Evolutionary conservation across 176 grass and related monocot species (phyloP).

Genomic region (Guadua angustifolia): DNA sequence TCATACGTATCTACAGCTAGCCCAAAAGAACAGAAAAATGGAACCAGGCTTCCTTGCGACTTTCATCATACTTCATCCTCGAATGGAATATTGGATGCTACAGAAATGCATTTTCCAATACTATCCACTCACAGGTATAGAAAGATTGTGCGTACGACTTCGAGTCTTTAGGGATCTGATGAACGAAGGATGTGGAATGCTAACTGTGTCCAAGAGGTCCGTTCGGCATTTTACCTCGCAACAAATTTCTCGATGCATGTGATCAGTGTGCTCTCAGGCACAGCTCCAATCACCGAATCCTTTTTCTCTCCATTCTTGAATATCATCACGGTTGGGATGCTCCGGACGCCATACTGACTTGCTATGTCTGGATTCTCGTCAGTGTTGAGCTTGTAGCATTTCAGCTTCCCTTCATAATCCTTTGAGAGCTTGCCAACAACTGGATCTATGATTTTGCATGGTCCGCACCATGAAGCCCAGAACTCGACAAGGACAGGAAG

Average conservation of each 20-base stretch:
- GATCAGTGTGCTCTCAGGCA: slow-evolving; percentile 69
- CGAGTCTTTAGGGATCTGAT: slow-evolving; percentile 3
- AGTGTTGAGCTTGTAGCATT: slow-evolving; percentile 83
- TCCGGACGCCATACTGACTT: slow-evolving; percentile 67
- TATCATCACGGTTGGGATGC: slow-evolving; percentile 85
- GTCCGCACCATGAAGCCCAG: slow-evolving; percentile 94
- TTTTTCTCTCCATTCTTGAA: slow-evolving; percentile 88
- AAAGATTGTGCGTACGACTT: slow-evolving; percentile 8
- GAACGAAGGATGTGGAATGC: neutral
- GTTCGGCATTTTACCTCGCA: slow-evolving; percentile 33
- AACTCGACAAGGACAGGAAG: slow-evolving; percentile 80
- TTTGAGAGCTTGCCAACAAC: slow-evolving; percentile 75
- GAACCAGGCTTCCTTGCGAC: slow-evolving; percentile 2
- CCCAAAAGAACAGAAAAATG: neutral
- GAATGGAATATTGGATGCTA: slow-evolving; percentile 16
- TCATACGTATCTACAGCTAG: slow-evolving; percentile 36
- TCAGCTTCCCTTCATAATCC: slow-evolving; percentile 82
- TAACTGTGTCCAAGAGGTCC: neutral
- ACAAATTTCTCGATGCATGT: slow-evolving; percentile 64
- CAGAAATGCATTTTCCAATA: neutral
- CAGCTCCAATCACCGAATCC: slow-evolving; percentile 76
- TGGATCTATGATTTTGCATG: slow-evolving; percentile 84
- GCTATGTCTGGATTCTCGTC: slow-evolving; percentile 77
- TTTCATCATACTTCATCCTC: neutral
- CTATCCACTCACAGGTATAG: slow-evolving; percentile 27